Evolutionary conservation across 2,329 filamentous ascomycete species (phyloP), one percentile per base, ranked within the genome.

Genomic region (Colletotrichum nymphaeae): DNA sequence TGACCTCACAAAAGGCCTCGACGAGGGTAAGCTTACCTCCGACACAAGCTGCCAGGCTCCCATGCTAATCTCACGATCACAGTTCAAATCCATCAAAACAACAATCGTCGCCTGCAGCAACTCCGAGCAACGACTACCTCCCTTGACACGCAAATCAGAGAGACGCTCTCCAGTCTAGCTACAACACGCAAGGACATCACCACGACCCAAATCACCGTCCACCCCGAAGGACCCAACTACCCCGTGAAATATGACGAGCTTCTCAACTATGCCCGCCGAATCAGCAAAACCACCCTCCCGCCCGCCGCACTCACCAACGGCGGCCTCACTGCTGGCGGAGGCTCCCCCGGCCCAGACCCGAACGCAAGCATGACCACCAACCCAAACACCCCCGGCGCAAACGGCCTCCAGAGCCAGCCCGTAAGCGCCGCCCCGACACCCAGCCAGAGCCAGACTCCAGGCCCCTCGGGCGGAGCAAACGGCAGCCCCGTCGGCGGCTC

Each of bases 231-330:
- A 5, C 83, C 86, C 2, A 88, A 85, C 79, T 86, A 88, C 76
- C 83, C 86, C 11, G 88, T 97, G 63, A 88, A 88, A 4, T 94
- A 95, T 79, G 88, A 91, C 57, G 92, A 95, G 76, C 89, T 97
- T 0, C 90, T 97, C 26, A 88, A 87, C 74, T 97, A 94, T 80
- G 94, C 94, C 26, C 92, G 93, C 56, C 91, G 92, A 75, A 97
- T 97, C 79, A 93, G 92, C 81, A 93, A 92, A 80, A 95, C 92
- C 76, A 96, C 94, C 0, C 88, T 95, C 14, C 94, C 94, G 0
- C 92, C 92, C 0, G 90, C 90, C 0, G 84, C 85, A 59, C 84
- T 86, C 62, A 81, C 85, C 14, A 86, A 87, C 75, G 80, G 82
- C 26, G 68, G 83, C 24, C 78, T 80, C 24, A 72, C 80, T 14